A percentile compares a stretch with the other conserved stretches of the same genome.
Conservation (phyloP, 2,329 filamentous ascomycete species). For the Alternaria infectoria region DNA sequence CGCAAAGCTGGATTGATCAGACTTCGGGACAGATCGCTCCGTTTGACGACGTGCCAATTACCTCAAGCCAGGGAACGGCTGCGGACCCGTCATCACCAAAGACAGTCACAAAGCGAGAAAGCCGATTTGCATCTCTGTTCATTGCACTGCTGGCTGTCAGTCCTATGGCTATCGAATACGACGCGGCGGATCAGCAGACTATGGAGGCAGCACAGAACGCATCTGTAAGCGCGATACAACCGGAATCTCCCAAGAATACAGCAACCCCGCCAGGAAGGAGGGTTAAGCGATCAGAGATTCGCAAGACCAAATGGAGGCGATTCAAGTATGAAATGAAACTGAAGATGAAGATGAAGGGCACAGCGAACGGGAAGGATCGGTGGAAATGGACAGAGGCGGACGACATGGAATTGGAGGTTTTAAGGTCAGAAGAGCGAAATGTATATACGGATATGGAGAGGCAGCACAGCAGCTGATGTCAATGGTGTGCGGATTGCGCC, state of each 20-base stretch:
- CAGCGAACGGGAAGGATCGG: conserved; percentile 7
- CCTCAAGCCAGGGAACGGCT: not conserved
- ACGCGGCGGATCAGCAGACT: conserved; percentile 21
- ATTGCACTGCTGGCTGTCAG: conserved; percentile 24
- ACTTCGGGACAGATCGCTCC: not conserved
- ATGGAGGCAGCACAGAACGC: conserved; percentile 21
- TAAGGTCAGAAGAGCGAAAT: conserved; percentile 80
- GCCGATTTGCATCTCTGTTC: conserved; percentile 22
- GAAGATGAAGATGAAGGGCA: conserved; percentile 11
- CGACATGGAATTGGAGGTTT: conserved; percentile 62
- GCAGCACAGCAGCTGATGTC: not conserved
- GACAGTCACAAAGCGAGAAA: conserved; percentile 18
- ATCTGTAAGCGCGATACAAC: not conserved
- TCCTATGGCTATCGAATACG: conserved; percentile 19
- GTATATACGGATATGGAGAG: conserved; percentile 69
- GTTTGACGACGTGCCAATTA: not conserved
- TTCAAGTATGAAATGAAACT: conserved; percentile 20
- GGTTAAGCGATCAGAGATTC: conserved; percentile 14
- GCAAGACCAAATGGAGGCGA: conserved; percentile 17
- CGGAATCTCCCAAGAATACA: conserved; percentile 7
- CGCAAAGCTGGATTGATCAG: conserved; percentile 5
- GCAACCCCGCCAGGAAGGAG: not conserved
- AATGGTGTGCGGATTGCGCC: too few species aligned
- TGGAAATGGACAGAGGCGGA: conserved; percentile 1
- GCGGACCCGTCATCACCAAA: not conserved